These are phyloP conservation scores for Chrysoporthe cubensis DNA, from an alignment of 2,329 filamentous ascomycete species.

Conservation along the genomic window DNA sequence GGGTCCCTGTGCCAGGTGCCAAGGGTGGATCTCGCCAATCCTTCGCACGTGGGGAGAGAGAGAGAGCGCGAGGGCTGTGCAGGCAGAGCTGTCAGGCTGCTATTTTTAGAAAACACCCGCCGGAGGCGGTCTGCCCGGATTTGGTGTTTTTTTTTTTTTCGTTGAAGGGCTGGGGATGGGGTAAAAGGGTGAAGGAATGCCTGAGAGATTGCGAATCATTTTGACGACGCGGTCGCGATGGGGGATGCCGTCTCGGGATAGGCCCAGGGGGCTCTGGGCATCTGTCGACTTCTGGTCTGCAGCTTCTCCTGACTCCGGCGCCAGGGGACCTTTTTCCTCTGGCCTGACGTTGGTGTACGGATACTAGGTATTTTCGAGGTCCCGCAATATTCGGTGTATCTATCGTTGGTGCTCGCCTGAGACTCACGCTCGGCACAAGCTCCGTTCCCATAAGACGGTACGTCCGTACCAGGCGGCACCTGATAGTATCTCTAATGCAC, in stretches of 20 bases:
- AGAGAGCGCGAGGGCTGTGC: slow-evolving; percentile 2
- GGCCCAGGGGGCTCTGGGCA: too few relatives aligned
- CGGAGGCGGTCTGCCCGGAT: neutral
- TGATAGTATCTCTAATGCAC: neutral
- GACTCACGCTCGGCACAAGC: neutral
- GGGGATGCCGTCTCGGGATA: neutral
- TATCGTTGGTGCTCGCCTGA: neutral
- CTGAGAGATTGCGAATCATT: neutral
- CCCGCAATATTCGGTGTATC: neutral
- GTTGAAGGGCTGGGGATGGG: neutral
- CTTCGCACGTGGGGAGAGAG: slow-evolving; percentile 1
- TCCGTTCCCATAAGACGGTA: neutral
- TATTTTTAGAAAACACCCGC: slow-evolving; percentile 2
- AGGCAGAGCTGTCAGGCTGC: neutral
- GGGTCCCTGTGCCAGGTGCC: neutral
- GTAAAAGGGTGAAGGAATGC: neutral
- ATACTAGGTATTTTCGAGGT: neutral
- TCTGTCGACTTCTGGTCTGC: neutral
- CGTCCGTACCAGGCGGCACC: neutral
- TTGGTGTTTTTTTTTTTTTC: neutral
- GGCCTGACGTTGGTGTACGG: neutral
- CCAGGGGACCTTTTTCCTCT: neutral
- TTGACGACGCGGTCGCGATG: neutral
- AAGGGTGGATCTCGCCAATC: neutral
- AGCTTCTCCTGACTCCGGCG: neutral